phyloP scores from a whole-genome alignment of 306 rosid species.

The Cicer bijugum region DNA sequence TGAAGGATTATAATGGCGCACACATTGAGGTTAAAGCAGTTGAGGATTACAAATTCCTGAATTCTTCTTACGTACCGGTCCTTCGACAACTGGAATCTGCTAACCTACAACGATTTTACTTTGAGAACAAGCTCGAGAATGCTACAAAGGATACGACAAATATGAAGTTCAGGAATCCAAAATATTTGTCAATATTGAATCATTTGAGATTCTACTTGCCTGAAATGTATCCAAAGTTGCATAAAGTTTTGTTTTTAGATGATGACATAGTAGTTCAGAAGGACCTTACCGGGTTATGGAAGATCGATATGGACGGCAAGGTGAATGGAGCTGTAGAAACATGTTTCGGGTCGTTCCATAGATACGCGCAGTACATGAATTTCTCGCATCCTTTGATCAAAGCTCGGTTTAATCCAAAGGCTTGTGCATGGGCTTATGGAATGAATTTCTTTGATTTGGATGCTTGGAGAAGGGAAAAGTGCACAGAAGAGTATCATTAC shows the following conservation, averaged over 20 bases:
- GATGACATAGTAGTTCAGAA: constrained; percentile 88
- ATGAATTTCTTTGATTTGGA: constrained; percentile 92
- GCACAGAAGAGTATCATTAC: constrained; percentile 86
- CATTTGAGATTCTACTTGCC: constrained; percentile 89
- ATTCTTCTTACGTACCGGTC: constrained; percentile 81
- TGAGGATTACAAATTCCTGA: constrained; percentile 83
- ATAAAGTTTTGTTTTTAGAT: constrained; percentile 73
- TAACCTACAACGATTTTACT: constrained; percentile 72
- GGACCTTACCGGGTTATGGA: constrained; percentile 84
- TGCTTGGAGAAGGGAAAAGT: constrained; percentile 86
- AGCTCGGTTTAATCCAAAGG: constrained; percentile 77
- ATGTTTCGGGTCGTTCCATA: constrained; percentile 83
- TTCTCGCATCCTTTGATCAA: constrained; percentile 87
- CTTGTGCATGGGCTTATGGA: constrained; percentile 94
- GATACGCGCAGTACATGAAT: constrained; percentile 88
- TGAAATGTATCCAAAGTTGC: constrained; percentile 82
- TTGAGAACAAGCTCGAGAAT: constrained; percentile 84
- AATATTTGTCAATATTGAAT: constrained; percentile 77
- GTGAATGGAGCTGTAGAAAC: constrained; percentile 95
- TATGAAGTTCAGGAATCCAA: constrained; percentile 90
- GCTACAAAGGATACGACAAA: constrained; percentile 84
- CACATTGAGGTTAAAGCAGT: constrained; percentile 83
- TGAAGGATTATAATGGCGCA: constrained; percentile 73
- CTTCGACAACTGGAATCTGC: constrained; percentile 78
- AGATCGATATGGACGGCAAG: constrained; percentile 86